Evolutionary conservation across 495 filamentous ascomycete species (phyloP).

Genomic region (Trichoderma parareesei): DNA sequence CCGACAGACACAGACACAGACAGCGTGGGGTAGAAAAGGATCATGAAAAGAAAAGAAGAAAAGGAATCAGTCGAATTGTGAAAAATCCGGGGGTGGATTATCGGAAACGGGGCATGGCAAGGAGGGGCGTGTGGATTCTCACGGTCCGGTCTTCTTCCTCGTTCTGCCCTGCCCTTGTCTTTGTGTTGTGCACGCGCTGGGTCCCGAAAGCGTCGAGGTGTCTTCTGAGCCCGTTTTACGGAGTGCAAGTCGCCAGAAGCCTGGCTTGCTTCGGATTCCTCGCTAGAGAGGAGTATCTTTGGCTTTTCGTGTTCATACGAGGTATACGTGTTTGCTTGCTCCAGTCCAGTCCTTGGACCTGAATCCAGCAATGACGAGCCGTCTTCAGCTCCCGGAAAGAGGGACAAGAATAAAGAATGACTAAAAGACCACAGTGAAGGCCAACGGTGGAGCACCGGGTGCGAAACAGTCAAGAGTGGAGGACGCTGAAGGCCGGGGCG

Average conservation of each 20-base stretch:
- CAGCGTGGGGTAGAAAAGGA: conserved; percentile 2
- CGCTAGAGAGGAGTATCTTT: no score
- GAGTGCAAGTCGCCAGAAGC: background rate
- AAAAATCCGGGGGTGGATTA: conserved; percentile 10
- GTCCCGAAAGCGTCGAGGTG: background rate
- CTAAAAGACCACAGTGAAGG: background rate
- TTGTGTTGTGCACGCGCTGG: background rate
- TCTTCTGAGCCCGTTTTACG: background rate
- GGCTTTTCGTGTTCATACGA: no score
- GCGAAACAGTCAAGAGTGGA: background rate
- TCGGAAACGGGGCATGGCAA: conserved; percentile 6
- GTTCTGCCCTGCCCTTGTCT: background rate
- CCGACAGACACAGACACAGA: background rate
- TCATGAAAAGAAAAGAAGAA: conserved; percentile 2
- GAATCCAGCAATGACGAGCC: no score
- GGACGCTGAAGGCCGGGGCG: conserved; percentile 1
- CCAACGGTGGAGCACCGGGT: conserved; percentile 3
- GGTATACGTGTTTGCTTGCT: no score
- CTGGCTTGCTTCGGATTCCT: background rate
- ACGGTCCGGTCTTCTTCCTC: background rate
- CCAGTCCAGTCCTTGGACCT: no score
- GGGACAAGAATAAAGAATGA: background rate
- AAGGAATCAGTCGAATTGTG: conserved; percentile 9
- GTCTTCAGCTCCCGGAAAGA: no score
- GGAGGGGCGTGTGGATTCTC: conserved; percentile 8